These are phyloP conservation scores for Candida sphagnicola DNA, from an alignment of 805 yeast genomes.

Conservation along the genomic window DNA sequence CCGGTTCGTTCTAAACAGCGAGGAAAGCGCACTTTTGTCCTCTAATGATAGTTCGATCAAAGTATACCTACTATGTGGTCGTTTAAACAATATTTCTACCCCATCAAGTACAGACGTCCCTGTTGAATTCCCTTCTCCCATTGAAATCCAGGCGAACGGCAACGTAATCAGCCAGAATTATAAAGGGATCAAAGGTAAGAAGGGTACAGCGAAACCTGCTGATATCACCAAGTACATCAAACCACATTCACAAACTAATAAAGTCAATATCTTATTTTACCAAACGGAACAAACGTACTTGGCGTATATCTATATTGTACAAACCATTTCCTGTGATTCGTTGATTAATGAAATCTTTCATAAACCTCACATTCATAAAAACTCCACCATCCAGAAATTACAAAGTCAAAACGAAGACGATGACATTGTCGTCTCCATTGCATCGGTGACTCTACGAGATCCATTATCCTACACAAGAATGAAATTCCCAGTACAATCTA, in stretches of 20 bases:
- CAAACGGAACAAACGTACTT: conserved; percentile 49
- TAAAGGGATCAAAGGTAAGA: conserved; percentile 70
- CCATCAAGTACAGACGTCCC: conserved; percentile 25
- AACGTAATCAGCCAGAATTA: conserved; percentile 41
- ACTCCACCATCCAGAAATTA: conserved; percentile 49
- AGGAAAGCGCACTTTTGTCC: conserved; percentile 37
- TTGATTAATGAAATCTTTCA: conserved; percentile 18
- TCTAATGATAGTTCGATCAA: conserved; percentile 15
- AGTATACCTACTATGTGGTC: conserved; percentile 55
- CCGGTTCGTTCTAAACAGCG: conserved; percentile 38
- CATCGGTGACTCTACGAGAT: conserved; percentile 66
- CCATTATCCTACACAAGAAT: conserved; percentile 75
- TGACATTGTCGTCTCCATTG: conserved; percentile 63
- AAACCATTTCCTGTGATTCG: conserved; percentile 21
- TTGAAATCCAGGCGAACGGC: conserved; percentile 64
- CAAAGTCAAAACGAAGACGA: conserved; percentile 43
- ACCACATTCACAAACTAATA: conserved; percentile 30
- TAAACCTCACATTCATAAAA: conserved; percentile 50
- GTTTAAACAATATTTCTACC: conserved; percentile 12
- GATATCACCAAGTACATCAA: conserved; percentile 54
- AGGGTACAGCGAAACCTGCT: conserved; percentile 81
- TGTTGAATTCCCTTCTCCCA: conserved; percentile 67
- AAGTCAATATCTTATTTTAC: conserved; percentile 53
- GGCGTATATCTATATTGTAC: conserved; percentile 58
- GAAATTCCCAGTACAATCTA: conserved; percentile 66